Evolutionary conservation across 2,329 filamentous ascomycete species (phyloP), one percentile per base, ranked within the genome.

Genomic region (Pezicula carpinea): DNA sequence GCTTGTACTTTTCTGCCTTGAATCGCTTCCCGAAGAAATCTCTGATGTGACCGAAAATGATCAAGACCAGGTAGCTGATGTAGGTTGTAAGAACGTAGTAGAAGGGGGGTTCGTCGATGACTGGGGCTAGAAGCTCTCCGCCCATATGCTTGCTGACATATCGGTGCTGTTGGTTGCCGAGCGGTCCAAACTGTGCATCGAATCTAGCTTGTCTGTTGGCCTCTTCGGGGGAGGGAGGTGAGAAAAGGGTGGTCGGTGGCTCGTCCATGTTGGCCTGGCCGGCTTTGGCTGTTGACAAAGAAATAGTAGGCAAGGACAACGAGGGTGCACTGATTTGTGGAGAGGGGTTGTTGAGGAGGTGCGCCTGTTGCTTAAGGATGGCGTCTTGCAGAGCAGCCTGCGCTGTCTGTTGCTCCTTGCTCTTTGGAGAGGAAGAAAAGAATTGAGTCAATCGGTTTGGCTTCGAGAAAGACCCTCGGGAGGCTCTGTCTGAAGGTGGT

Each of bases 11-110:
- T 61, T 89, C 86, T 66, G 90, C 82, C 64, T 85, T 86, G 70
- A 99, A 96, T 52, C 88, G 82, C 76, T 97, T 96, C 67, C 93
- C 92, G 65, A 99, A 97, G 71, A 96, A 97, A 67, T 99, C 93
- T 64, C 92, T 84, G 51, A 96, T 83, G 65, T 99, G 93, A 47
- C 93, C 93, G 55, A 96, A 91, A 55, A 93, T 82, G 65, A 99
- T 97, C 60, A 99, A 80, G 57, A 97, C 84, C 54, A 99, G 79
- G 69, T 99, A 99, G 71, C 90, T 96, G 69, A 99, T 89, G 75
- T 99, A 99, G 61, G 93, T 99, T 31, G 93, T 97, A 58, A 99
- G 79, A 61, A 99, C 82, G 71, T 88, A 96, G 75, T 91, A 97
- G 72, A 96, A 97, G 15, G 92, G 89, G 35, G 93, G 92, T 67